Conservation (phyloP, 805 yeast genomes). For the Pichia cephalocereana region DNA sequence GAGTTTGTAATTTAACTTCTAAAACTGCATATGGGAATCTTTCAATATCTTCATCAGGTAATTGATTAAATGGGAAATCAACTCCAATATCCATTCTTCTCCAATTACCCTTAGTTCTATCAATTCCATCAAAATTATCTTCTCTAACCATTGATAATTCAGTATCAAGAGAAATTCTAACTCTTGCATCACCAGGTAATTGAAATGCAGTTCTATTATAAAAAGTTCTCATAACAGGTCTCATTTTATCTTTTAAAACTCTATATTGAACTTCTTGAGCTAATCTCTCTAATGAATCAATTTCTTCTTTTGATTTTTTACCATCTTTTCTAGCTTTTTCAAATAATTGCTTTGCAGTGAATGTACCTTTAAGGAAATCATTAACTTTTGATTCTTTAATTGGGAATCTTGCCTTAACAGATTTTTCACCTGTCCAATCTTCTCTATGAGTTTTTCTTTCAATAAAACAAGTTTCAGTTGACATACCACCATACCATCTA, state of each 20-base stretch:
- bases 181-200: slow-evolving; percentile 98
- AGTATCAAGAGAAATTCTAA: slow-evolving; percentile 94
- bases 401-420: slow-evolving; percentile 96
- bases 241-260: slow-evolving; percentile 67
- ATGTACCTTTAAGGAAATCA: slow-evolving; percentile 72
- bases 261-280: slow-evolving; percentile 93
- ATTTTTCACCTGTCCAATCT: slow-evolving; percentile 99
- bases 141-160: slow-evolving; percentile 97
- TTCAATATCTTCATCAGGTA: slow-evolving; percentile 77
- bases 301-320: slow-evolving; percentile 76
- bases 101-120: slow-evolving; percentile 92
- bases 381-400: slow-evolving; percentile 88
- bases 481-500: slow-evolving; percentile 99
- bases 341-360: slow-evolving; percentile 81
- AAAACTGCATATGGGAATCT: slow-evolving; percentile 96
- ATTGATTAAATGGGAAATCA: slow-evolving; percentile 86
- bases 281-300: slow-evolving; percentile 83
- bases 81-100: slow-evolving; percentile 98
- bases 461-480: slow-evolving; percentile 81
- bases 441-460: slow-evolving; percentile 98
- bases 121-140: slow-evolving; percentile 89
- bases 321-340: slow-evolving; percentile 91
- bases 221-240: slow-evolving; percentile 94
- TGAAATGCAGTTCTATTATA: slow-evolving; percentile 98
- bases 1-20: slow-evolving; percentile 96